phyloP scores from a whole-genome alignment of 1,139 yeast species.

The Candida dubliniensis region DNA sequence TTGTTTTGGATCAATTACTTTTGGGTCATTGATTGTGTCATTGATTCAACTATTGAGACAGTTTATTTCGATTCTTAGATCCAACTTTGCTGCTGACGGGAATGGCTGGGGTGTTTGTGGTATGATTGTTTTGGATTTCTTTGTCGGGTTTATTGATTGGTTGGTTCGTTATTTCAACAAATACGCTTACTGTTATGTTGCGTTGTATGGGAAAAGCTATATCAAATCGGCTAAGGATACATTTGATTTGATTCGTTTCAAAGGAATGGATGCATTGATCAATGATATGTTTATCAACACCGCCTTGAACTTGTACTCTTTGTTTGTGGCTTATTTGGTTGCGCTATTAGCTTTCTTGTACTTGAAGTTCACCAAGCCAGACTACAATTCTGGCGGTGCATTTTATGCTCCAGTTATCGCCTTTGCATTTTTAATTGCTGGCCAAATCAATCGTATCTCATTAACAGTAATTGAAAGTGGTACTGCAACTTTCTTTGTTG shows the following conservation, averaged over 20 bases:
- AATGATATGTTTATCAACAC: constrained; percentile 82
- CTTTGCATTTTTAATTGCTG: constrained; percentile 70
- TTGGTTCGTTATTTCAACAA: constrained; percentile 83
- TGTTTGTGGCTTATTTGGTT: constrained; percentile 67
- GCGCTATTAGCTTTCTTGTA: constrained; percentile 73
- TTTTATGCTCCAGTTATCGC: constrained; percentile 78
- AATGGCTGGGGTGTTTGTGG: constrained; percentile 56
- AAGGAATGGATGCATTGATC: constrained; percentile 84
- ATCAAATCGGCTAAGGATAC: constrained; percentile 78
- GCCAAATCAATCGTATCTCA: constrained; percentile 74
- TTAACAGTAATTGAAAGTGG: constrained; percentile 80
- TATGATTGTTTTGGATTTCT: constrained; percentile 56
- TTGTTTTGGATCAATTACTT: constrained; percentile 87
- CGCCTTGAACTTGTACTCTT: constrained; percentile 69
- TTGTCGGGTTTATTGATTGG: constrained; percentile 73
- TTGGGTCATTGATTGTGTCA: constrained; percentile 83
- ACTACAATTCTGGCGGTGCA: constrained; percentile 63
- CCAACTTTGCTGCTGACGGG: constrained; percentile 56
- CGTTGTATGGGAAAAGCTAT: constrained; percentile 82
- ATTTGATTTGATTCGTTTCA: constrained; percentile 70
- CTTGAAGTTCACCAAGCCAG: constrained; percentile 71
- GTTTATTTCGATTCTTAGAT: constrained; percentile 45
- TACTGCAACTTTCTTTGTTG: constrained; percentile 81
- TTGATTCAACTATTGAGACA: constrained; percentile 66
- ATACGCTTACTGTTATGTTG: constrained; percentile 85